These are phyloP conservation scores for Talaromyces sp. DNA, from an alignment of 2,329 filamentous ascomycete genomes.

Conservation along the genomic window DNA sequence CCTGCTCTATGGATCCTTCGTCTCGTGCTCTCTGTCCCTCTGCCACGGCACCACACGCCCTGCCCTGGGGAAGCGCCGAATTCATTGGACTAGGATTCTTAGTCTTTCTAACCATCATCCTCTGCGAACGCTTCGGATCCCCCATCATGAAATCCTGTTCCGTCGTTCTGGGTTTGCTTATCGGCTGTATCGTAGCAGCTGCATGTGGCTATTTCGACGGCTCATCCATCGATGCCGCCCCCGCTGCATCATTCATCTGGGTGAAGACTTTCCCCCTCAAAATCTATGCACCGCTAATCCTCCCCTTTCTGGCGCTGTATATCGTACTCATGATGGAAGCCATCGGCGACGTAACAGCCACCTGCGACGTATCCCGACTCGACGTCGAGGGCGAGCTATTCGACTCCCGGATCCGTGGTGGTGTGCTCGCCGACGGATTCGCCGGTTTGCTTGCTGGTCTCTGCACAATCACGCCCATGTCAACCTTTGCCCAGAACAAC, in stretches of 20 bases:
- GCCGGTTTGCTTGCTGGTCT: slow-evolving; percentile 59
- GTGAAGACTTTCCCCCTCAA: slow-evolving; percentile 62
- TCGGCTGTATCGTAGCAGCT: slow-evolving; percentile 63
- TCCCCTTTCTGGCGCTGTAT: slow-evolving; percentile 54
- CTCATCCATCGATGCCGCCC: slow-evolving; percentile 55
- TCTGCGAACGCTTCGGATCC: slow-evolving; percentile 64
- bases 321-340: slow-evolving; percentile 65
- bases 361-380: slow-evolving; percentile 60
- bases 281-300: slow-evolving; percentile 61
- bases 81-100: slow-evolving; percentile 64
- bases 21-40: slow-evolving; percentile 55
- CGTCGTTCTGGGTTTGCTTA: slow-evolving; percentile 59
- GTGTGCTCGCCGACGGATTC: slow-evolving; percentile 62
- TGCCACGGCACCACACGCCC: slow-evolving; percentile 54
- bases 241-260: slow-evolving; percentile 64
- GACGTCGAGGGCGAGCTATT: slow-evolving; percentile 61
- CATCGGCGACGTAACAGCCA: slow-evolving; percentile 63
- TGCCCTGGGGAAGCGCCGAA: slow-evolving; percentile 59
- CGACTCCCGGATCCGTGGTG: slow-evolving; percentile 65
- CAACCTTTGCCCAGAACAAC: slow-evolving; percentile 64
- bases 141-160: slow-evolving; percentile 66
- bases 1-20: slow-evolving; percentile 37
- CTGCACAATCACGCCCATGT: slow-evolving; percentile 64
- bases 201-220: slow-evolving; percentile 62
- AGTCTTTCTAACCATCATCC: slow-evolving; percentile 62